These are phyloP conservation scores for Globisporangium cylindrosporum DNA, from an alignment of 352 stramenopile genomes.

Conservation along the genomic window DNA sequence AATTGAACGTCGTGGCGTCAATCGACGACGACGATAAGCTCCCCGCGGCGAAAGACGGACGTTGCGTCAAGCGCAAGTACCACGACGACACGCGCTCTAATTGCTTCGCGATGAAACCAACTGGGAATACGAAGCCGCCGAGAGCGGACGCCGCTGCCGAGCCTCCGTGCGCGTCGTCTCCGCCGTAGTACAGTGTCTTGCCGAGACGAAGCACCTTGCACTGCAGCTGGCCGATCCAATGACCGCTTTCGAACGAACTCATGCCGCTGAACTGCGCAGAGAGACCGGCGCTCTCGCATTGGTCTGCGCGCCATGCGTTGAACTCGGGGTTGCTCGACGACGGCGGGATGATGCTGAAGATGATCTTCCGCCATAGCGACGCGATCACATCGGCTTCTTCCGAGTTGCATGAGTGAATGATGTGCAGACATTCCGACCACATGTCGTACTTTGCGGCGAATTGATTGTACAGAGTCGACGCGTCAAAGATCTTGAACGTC, in stretches of 20 bases:
- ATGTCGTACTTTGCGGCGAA: constrained; percentile 86
- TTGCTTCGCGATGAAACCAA: constrained; percentile 69
- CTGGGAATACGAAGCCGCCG: constrained; percentile 66
- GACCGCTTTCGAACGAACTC: constrained; percentile 70
- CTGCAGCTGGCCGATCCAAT: constrained; percentile 82
- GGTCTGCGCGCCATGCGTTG: constrained; percentile 66
- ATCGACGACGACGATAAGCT: constrained; percentile 45
- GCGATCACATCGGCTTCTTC: constrained; percentile 72
- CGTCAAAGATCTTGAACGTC: constrained; percentile 76
- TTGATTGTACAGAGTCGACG: constrained; percentile 82
- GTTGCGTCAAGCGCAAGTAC: constrained; percentile 65
- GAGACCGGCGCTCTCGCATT: constrained; percentile 64
- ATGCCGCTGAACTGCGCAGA: constrained; percentile 28
- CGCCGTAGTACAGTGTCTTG: constrained; percentile 70
- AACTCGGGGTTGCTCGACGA: constrained; percentile 65
- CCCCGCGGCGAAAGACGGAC: constrained; percentile 34
- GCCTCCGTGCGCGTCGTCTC: constrained; percentile 42
- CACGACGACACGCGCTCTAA: constrained; percentile 77
- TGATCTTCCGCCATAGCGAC: constrained; percentile 69
- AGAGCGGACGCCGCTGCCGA: constrained; percentile 28
- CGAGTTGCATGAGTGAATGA: constrained; percentile 83
- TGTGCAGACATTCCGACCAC: constrained; percentile 84
- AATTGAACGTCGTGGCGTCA: constrained; percentile 73
- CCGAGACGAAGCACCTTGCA: constrained; percentile 70
- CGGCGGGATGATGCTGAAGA: constrained; percentile 65